These are phyloP conservation scores for Podaxis sp. DNA, from an alignment of 768 basidiomycete genomes.

Conservation along the genomic window DNA sequence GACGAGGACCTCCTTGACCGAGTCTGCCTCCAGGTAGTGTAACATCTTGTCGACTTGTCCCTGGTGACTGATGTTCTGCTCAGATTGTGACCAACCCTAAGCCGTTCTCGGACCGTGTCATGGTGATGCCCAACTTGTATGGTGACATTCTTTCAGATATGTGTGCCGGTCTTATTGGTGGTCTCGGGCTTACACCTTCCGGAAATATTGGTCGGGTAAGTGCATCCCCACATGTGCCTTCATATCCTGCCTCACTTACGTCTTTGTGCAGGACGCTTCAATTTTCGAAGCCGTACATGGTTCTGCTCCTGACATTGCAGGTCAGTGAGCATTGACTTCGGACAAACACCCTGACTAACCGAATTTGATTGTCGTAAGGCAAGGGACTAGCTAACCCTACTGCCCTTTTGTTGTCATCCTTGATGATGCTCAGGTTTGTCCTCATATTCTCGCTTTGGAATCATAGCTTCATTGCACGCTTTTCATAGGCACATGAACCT, in stretches of 20 bases:
- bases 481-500: conserved; percentile 84
- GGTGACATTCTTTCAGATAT: conserved; percentile 97
- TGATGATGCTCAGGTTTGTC: conserved; percentile 94
- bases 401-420: conserved; percentile 88
- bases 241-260: conserved; percentile 7
- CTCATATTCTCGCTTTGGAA: conserved; percentile 10
- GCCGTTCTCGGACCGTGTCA: conserved; percentile 93
- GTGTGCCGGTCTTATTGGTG: conserved; percentile 98
- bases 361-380: conserved; percentile 36
- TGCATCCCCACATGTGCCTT: conserved; percentile 4
- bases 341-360: neutral
- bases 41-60: neutral
- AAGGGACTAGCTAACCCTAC: conserved; percentile 98
- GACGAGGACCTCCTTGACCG: conserved; percentile 97
- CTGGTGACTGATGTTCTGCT: neutral
- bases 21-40: conserved; percentile 81
- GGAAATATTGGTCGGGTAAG: conserved; percentile 93
- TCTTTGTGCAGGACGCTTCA: conserved; percentile 73
- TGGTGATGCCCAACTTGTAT: conserved; percentile 99
- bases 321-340: conserved; percentile 28
- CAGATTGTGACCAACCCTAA: conserved; percentile 89
- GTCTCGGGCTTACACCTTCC: conserved; percentile 94
- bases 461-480: conserved; percentile 13
- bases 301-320: conserved; percentile 98
- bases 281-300: conserved; percentile 99